These are phyloP conservation scores for Mycena polygramma DNA, from an alignment of 768 basidiomycete genomes.

Conservation along the genomic window DNA sequence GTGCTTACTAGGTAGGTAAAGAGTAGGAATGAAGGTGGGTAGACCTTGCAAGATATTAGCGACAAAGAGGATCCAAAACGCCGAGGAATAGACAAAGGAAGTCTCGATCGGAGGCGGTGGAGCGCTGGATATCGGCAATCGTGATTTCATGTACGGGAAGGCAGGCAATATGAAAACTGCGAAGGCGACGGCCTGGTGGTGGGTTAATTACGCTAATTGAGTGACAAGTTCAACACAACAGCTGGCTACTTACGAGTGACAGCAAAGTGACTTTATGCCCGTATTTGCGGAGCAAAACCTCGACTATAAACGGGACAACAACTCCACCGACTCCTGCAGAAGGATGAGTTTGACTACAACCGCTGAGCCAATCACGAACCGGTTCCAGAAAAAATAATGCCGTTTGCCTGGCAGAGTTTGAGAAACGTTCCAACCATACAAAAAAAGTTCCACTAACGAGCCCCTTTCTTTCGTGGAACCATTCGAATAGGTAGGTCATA, in stretches of 20 bases:
- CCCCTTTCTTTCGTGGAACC: conserved; percentile 34
- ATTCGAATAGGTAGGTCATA: conserved; percentile 36
- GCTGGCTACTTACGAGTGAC: conserved; percentile 17
- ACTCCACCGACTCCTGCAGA: conserved; percentile 32
- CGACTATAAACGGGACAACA: conserved; percentile 26
- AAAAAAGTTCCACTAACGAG: conserved; percentile 17
- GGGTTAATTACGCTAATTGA: too few relatives aligned
- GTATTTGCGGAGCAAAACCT: conserved; percentile 28
- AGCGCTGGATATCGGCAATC: conserved; percentile 15
- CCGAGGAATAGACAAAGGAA: conserved; percentile 16
- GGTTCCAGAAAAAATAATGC: conserved; percentile 35
- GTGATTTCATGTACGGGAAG: conserved; percentile 33
- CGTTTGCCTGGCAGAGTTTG: conserved; percentile 28
- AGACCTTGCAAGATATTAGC: conserved; percentile 31
- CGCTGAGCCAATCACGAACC: conserved; percentile 8
- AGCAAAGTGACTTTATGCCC: conserved; percentile 30
- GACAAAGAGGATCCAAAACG: conserved; percentile 33
- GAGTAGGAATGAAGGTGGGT: conserved; percentile 31
- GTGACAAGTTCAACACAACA: not conserved
- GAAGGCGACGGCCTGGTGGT: conserved; percentile 28
- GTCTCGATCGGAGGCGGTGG: conserved; percentile 18
- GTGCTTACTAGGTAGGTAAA: conserved; percentile 34
- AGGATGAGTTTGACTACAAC: not conserved
- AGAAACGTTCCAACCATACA: too few relatives aligned
- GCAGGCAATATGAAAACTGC: conserved; percentile 24